Conservation (phyloP, 495 filamentous ascomycete species). For the Stereocaulon alpinum region DNA sequence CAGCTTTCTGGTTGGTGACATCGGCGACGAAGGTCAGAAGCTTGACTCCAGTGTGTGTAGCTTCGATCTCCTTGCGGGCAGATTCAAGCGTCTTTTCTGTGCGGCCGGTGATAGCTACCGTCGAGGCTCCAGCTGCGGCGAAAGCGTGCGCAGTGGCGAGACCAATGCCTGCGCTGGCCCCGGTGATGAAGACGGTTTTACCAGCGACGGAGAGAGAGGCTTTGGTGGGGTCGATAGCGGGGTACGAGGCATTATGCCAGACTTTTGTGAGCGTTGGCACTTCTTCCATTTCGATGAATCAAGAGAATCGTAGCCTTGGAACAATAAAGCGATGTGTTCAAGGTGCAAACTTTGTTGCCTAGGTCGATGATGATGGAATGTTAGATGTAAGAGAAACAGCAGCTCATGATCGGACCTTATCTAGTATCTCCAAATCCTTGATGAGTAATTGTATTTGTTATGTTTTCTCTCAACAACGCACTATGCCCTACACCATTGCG, state of each 20-base stretch:
- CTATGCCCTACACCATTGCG: too few relatives aligned
- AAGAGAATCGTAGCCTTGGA: too few relatives aligned
- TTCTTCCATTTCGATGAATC: background rate
- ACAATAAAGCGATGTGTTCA: too few relatives aligned
- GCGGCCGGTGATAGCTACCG: slow-evolving; percentile 32
- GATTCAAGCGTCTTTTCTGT: slow-evolving; percentile 12
- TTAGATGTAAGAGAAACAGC: too few relatives aligned
- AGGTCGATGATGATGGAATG: too few relatives aligned
- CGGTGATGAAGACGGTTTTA: slow-evolving; percentile 38
- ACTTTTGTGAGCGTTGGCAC: background rate
- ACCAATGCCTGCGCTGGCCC: slow-evolving; percentile 37
- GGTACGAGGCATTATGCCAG: slow-evolving; percentile 32
- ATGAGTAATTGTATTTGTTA: too few relatives aligned
- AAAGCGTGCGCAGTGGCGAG: slow-evolving; percentile 32
- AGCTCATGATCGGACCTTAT: too few relatives aligned
- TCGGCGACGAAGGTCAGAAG: slow-evolving; percentile 22
- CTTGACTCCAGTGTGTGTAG: slow-evolving; percentile 7
- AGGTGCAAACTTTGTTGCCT: too few relatives aligned
- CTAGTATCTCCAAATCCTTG: too few relatives aligned
- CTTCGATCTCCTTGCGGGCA: slow-evolving; percentile 12
- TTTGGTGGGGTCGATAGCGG: slow-evolving; percentile 32
- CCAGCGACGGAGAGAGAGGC: slow-evolving; percentile 34
- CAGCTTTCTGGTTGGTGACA: slow-evolving; percentile 13
- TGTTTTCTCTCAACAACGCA: too few relatives aligned
- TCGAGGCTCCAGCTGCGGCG: slow-evolving; percentile 34